Conservation (phyloP, 2,329 filamentous ascomycete species). For the Verticillium dahliae region DNA sequence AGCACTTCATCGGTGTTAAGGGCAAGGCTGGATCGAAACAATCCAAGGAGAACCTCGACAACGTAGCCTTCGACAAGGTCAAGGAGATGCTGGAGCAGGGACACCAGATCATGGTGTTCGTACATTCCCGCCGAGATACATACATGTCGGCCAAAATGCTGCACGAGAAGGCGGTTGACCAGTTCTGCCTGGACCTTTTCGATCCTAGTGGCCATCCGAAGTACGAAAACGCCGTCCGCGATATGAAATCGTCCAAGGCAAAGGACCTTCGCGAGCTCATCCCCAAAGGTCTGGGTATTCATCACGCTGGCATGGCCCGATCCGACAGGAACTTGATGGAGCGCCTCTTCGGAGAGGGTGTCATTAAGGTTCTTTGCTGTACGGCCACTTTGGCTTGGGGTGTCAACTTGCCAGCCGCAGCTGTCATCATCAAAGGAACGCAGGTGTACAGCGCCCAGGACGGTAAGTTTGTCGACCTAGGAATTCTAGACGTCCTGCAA, state of each 20-base stretch:
- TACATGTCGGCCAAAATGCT: conserved; percentile 80
- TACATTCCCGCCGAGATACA: conserved; percentile 93
- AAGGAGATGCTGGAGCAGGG: conserved; percentile 82
- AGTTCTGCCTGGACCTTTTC: conserved; percentile 74
- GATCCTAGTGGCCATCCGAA: conserved; percentile 72
- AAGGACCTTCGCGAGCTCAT: conserved; percentile 84
- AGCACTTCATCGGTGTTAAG: conserved; percentile 95
- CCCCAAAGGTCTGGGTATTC: conserved; percentile 85
- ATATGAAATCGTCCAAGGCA: conserved; percentile 80
- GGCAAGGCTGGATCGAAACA: conserved; percentile 77
- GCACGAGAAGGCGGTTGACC: conserved; percentile 77
- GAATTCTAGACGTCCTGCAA: conserved; percentile 92
- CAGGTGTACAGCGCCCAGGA: conserved; percentile 95
- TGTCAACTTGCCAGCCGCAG: conserved; percentile 94
- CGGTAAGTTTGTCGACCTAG: conserved; percentile 92
- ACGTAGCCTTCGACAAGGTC: conserved; percentile 87
- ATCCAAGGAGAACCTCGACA: conserved; percentile 83
- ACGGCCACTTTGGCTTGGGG: conserved; percentile 97
- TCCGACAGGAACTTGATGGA: conserved; percentile 96
- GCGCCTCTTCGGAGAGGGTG: conserved; percentile 79
- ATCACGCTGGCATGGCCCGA: conserved; percentile 94
- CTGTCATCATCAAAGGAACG: conserved; percentile 96
- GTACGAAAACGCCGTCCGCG: conserved; percentile 72
- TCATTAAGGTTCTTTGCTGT: conserved; percentile 97
- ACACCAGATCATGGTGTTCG: conserved; percentile 99